Evolutionary conservation across 1,284 basidiomycete genomes (phyloP).

Genomic region (Porogramme epimiltina): DNA sequence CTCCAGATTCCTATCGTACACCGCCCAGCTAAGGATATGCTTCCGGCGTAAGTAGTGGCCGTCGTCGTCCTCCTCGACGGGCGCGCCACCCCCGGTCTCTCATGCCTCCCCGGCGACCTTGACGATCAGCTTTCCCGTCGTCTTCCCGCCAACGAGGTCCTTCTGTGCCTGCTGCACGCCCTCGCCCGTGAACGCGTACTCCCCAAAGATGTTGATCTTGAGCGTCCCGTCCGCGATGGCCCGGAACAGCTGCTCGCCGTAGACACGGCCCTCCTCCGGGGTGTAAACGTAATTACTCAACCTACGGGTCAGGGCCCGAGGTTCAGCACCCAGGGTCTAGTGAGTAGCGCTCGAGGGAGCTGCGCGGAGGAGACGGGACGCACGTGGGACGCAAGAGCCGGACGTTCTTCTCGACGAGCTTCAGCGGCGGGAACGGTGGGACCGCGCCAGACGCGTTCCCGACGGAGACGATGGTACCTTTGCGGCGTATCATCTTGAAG

Average conservation of each 20-base stretch:
- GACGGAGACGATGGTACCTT: slow-evolving; percentile 86
- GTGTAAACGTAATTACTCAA: slow-evolving; percentile 72
- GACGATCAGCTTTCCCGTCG: slow-evolving; percentile 82
- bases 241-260: slow-evolving; percentile 69
- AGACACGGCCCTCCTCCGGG: slow-evolving; percentile 68
- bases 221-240: slow-evolving; percentile 64
- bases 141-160: slow-evolving; percentile 79
- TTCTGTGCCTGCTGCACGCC: slow-evolving; percentile 80
- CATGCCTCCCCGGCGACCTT: slow-evolving; percentile 40
- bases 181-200: slow-evolving; percentile 84
- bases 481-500: slow-evolving; percentile 80
- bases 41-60: no score
- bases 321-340: no score
- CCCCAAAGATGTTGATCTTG: slow-evolving; percentile 74
- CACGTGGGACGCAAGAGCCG: slow-evolving; percentile 78
- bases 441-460: slow-evolving; percentile 91
- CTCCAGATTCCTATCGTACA: no score
- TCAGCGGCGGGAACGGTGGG: slow-evolving; percentile 73
- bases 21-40: no score
- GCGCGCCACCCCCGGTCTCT: no score
- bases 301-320: slow-evolving; percentile 33
- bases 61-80: no score
- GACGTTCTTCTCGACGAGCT: slow-evolving; percentile 82
- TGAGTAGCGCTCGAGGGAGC: no score
- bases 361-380: slow-evolving; percentile 26